A percentile compares a stretch with the other conserved stretches of the same genome.
These are phyloP conservation scores for Termitomyces sp. DNA, from an alignment of 768 basidiomycete genomes.

Conservation along the genomic window DNA sequence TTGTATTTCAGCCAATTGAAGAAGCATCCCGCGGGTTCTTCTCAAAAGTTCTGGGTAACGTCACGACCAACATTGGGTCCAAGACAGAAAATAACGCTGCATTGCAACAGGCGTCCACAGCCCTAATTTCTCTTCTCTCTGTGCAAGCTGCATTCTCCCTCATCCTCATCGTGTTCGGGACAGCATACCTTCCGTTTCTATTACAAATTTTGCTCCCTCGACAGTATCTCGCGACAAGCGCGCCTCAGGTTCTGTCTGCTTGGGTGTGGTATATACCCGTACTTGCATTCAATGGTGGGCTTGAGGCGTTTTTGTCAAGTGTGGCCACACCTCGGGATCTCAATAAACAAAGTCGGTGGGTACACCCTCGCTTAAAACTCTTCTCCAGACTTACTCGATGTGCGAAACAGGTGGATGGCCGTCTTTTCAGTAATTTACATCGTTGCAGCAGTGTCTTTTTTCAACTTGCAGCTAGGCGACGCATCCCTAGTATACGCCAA, in stretches of 20 bases:
- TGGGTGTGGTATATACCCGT: constrained; percentile 91
- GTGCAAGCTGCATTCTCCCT: constrained; percentile 63
- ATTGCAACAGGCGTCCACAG: constrained; percentile 39
- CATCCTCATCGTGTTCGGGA: constrained; percentile 69
- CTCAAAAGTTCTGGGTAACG: constrained; percentile 49
- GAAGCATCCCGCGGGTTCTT: constrained; percentile 90
- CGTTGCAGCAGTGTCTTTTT: constrained; percentile 39
- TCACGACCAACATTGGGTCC: constrained; percentile 8
- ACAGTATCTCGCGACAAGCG: constrained; percentile 71
- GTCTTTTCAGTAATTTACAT: constrained; percentile 69
- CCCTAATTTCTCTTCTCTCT: constrained; percentile 57
- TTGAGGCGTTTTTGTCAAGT: constrained; percentile 88
- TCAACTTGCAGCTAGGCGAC: constrained; percentile 52
- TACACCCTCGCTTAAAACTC: neutral
- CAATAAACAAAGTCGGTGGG: constrained; percentile 59
- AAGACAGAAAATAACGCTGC: constrained; percentile 12
- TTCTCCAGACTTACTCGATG: neutral
- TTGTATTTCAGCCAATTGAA: constrained; percentile 93
- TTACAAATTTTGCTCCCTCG: constrained; percentile 66
- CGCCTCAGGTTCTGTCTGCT: constrained; percentile 67
- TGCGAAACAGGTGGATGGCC: constrained; percentile 64
- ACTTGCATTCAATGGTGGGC: constrained; percentile 83
- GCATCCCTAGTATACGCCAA: constrained; percentile 74
- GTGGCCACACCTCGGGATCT: constrained; percentile 67
- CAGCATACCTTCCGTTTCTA: constrained; percentile 67